Evolutionary conservation across 331 rosid species (phyloP), one percentile per base, ranked within the genome.

Genomic region (Spiraea crenata): DNA sequence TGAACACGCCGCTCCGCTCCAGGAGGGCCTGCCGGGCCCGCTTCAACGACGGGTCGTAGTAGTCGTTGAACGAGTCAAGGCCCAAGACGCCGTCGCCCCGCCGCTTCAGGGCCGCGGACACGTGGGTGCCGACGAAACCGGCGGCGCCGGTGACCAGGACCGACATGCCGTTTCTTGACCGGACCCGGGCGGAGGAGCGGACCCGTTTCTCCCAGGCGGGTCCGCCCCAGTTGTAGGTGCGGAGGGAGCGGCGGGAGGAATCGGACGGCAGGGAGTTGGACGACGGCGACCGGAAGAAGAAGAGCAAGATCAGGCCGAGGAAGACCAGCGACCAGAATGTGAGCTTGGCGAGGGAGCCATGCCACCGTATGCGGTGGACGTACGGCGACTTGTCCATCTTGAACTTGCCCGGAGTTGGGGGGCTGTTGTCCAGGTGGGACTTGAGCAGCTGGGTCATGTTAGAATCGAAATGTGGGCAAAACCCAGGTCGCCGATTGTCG

Each of bases 101-200:
- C 40, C 93, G 93, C 44, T 90, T 90, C 0, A 90, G 84, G 0
- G 96, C 96, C 5, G 93, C 76, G 2, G 96, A 84, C 44, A 90
- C 93, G 9, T 90, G 96, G 47, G 93, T 87, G 37, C 96, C 96
- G 3, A 90, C 96, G n/a, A 90, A 90, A 0, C 96, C 96, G 4
- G 91, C 91, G 0, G 91, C 93, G 3, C 96, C 96, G 5, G 96
- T 90, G 14, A 90, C 96, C 9, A 90, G 76, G 0, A 90, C 91
- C 39, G 93, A 76, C 2, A 85, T 70, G 4, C 96, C 85, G 38
- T 87, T 77, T 0, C 84, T 31, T 31, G 91, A 84, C 11, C 96
- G 86, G 59, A 82, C 82, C 7, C 80, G 73, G 44, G 96, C 89
- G 0, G 96, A 90, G 7, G 86, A 66, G 4, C 89, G 75, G 67